Conservation (phyloP, 257 asterid species). For the Nicotiana otophora region DNA sequence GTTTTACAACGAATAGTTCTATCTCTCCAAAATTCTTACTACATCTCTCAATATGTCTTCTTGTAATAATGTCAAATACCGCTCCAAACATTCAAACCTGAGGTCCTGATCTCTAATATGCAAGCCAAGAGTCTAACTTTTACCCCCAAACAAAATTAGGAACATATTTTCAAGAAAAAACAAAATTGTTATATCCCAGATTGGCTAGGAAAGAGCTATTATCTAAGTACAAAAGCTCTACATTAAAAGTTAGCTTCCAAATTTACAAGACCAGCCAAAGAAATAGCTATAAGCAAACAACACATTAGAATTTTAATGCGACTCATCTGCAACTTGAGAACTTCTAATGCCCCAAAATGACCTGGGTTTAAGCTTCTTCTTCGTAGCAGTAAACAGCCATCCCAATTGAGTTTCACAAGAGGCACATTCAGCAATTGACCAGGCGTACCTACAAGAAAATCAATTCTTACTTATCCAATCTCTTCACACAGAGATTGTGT, state of each 20-base stretch:
- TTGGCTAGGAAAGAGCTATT: neutral
- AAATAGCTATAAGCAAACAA: neutral
- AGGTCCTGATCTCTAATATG: neutral
- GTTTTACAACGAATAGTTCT: too few species aligned
- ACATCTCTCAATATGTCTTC: too few species aligned
- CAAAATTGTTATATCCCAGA: neutral
- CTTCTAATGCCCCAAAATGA: slow-evolving; percentile 93
- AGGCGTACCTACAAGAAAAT: slow-evolving; percentile 62
- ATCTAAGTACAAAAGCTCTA: neutral
- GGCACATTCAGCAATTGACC: slow-evolving; percentile 82
- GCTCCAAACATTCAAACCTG: too few species aligned
- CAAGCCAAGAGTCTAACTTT: neutral
- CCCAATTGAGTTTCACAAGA: slow-evolving; percentile 79
- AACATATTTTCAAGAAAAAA: neutral
- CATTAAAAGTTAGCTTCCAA: neutral
- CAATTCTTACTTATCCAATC: neutral
- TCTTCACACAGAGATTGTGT: neutral
- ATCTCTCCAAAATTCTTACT: too few species aligned
- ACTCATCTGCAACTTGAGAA: slow-evolving; percentile 69
- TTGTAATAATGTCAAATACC: too few species aligned
- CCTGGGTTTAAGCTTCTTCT: slow-evolving; percentile 55
- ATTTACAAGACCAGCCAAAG: neutral
- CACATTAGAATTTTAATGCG: slow-evolving; percentile 12
- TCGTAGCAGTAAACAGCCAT: slow-evolving; percentile 77
- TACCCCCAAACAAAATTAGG: neutral